Conservation (phyloP, 805 yeast species). For the Schwanniomyces sp. region DNA sequence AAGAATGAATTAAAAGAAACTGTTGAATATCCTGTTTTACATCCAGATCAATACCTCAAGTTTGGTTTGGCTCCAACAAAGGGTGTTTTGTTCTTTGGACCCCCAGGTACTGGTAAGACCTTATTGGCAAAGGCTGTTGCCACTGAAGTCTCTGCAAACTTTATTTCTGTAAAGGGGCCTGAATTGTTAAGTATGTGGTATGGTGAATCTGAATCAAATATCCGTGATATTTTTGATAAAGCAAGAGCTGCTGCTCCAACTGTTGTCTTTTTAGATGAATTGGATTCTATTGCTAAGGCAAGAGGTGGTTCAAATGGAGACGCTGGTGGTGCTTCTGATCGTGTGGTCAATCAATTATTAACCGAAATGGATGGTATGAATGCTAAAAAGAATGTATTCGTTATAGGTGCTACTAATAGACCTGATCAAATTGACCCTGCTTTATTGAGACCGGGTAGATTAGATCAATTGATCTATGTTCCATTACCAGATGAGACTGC, state of each 20-base stretch:
- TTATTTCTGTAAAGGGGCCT: conserved; percentile 96
- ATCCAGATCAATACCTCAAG: conserved; percentile 98
- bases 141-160: conserved; percentile 97
- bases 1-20: conserved; percentile 98
- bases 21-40: conserved; percentile 97
- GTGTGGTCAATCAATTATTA: conserved; percentile 92
- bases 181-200: conserved; percentile 98
- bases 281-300: conserved; percentile 96
- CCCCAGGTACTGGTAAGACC: conserved; percentile 99
- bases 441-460: conserved; percentile 96
- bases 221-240: conserved; percentile 96
- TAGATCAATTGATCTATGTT: conserved; percentile 96
- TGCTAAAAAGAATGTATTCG: conserved; percentile 97
- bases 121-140: conserved; percentile 98
- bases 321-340: conserved; percentile 95
- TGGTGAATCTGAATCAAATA: conserved; percentile 97
- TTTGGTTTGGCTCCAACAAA: conserved; percentile 97
- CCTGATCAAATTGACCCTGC: conserved; percentile 99
- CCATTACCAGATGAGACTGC: conserved; percentile 97
- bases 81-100: conserved; percentile 98
- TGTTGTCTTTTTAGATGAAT: conserved; percentile 96
- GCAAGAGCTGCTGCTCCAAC: conserved; percentile 99
- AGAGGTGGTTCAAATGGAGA: conserved; percentile 91
- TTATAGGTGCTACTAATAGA: conserved; percentile 98
- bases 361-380: conserved; percentile 99